phyloP scores from a whole-genome alignment of 2,329 filamentous ascomycete species.

The Fusarium lateritium region DNA sequence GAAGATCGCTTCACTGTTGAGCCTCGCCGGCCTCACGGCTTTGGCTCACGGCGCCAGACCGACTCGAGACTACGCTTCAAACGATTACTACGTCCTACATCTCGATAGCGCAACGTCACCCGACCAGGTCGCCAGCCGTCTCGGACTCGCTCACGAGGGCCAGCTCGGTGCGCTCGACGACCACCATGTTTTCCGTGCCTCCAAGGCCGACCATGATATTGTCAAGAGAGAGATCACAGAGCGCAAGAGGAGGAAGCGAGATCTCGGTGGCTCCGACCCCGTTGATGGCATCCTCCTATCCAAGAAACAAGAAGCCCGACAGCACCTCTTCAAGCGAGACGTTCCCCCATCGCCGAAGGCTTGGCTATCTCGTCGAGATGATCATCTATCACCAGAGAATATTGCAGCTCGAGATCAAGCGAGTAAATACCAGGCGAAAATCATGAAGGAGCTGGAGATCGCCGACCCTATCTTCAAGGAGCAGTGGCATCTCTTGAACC shows the following conservation, averaged over 20 bases:
- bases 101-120: slow-evolving; percentile 78
- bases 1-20: slow-evolving; percentile 67
- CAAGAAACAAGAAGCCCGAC: slow-evolving; percentile 76
- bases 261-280: slow-evolving; percentile 65
- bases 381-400: slow-evolving; percentile 1
- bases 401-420: slow-evolving; percentile 56
- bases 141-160: slow-evolving; percentile 87
- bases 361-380: slow-evolving; percentile 26
- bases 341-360: slow-evolving; percentile 58
- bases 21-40: slow-evolving; percentile 67
- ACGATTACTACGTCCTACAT: slow-evolving; percentile 96
- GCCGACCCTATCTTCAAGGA: slow-evolving; percentile 91
- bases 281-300: slow-evolving; percentile 83
- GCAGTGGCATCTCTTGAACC: slow-evolving; percentile 96
- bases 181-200: slow-evolving; percentile 89
- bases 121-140: slow-evolving; percentile 75
- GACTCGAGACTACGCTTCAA: slow-evolving; percentile 79
- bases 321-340: slow-evolving; percentile 68
- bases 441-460: slow-evolving; percentile 80
- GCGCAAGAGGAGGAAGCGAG: slow-evolving; percentile 74
- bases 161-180: slow-evolving; percentile 81
- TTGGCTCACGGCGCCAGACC: slow-evolving; percentile 65
- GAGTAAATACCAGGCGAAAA: slow-evolving; percentile 69
- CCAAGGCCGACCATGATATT: slow-evolving; percentile 72
- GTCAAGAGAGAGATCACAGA: slow-evolving; percentile 68